A percentile compares a stretch with the other conserved stretches of the same genome.
These are phyloP conservation scores for Metschnikowia proteae DNA, from an alignment of 805 yeast genomes.

Conservation along the genomic window DNA sequence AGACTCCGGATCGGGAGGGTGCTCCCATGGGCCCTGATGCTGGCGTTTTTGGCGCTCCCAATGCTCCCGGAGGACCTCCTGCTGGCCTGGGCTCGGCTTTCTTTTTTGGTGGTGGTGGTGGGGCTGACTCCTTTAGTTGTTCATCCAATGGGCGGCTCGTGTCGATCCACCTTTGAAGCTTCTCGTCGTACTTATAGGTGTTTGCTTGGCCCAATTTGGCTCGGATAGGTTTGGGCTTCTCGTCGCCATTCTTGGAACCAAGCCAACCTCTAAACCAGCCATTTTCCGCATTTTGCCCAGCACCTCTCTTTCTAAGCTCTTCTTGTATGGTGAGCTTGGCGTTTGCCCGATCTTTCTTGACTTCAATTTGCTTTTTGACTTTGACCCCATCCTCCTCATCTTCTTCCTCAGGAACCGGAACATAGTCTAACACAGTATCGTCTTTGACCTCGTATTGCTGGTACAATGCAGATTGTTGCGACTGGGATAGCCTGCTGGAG, in stretches of 20 bases:
- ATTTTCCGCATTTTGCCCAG: slow-evolving; percentile 20
- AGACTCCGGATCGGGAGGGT: slow-evolving; percentile 21
- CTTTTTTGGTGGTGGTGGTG: slow-evolving; percentile 64
- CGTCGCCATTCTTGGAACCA: slow-evolving; percentile 42
- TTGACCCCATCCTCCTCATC: slow-evolving; percentile 44
- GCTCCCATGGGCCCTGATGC: neutral
- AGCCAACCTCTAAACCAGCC: slow-evolving; percentile 50
- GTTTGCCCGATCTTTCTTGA: slow-evolving; percentile 27
- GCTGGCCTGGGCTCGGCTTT: slow-evolving; percentile 20
- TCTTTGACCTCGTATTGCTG: slow-evolving; percentile 44
- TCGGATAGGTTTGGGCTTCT: slow-evolving; percentile 61
- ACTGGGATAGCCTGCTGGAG: slow-evolving; percentile 40
- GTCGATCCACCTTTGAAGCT: slow-evolving; percentile 83
- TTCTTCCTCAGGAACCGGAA: slow-evolving; percentile 41
- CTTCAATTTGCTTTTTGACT: slow-evolving; percentile 35
- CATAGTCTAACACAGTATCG: slow-evolving; percentile 41
- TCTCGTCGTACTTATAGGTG: slow-evolving; percentile 75
- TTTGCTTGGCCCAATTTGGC: slow-evolving; percentile 81
- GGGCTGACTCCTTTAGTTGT: slow-evolving; percentile 48
- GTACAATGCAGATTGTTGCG: slow-evolving; percentile 42
- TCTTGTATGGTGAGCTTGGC: slow-evolving; percentile 17
- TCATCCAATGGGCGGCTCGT: slow-evolving; percentile 64
- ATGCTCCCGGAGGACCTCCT: neutral
- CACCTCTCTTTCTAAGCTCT: slow-evolving; percentile 16
- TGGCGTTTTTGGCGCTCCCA: slow-evolving; percentile 11